Percentiles rank a stretch among this genome's conserved stretches.
phyloP scores from a whole-genome alignment of 139 green algal species.

The Chlamydomonas sp. region DNA sequence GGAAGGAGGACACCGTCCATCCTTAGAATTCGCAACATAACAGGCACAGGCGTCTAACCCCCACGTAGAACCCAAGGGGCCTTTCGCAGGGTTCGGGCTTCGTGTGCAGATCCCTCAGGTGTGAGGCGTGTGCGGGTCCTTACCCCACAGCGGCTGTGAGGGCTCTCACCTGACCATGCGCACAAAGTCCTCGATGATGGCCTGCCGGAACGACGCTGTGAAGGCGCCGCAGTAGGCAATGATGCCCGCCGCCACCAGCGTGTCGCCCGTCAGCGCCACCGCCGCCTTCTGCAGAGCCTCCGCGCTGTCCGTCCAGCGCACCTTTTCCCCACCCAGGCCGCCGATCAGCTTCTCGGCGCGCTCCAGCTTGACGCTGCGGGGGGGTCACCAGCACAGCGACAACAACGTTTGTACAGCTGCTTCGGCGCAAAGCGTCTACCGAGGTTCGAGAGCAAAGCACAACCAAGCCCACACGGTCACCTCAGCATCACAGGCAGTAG shows the following conservation, averaged over 20 bases:
- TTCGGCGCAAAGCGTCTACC: not conserved
- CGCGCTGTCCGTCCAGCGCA: conserved; percentile 72
- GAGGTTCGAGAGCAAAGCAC: no score
- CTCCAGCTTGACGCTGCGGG: conserved; percentile 70
- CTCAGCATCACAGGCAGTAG: no score
- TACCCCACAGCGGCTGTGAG: no score
- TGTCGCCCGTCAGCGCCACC: conserved; percentile 82
- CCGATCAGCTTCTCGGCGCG: conserved; percentile 79
- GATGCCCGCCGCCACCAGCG: conserved; percentile 74
- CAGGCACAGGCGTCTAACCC: no score
- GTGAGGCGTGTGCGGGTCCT: no score
- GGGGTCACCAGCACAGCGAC: not conserved
- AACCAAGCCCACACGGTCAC: no score
- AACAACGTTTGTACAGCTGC: no score
- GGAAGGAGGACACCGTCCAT: not conserved
- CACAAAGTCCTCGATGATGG: conserved; percentile 60
- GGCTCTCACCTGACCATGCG: conserved; percentile 51
- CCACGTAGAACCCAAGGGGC: no score
- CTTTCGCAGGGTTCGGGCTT: no score
- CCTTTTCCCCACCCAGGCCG: conserved; percentile 63
- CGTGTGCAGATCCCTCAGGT: no score
- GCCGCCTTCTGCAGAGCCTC: conserved; percentile 55
- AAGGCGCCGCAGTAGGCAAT: conserved; percentile 83
- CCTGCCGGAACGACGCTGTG: conserved; percentile 68
- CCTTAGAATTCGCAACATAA: not conserved